Base-by-base conservation (phyloP, 2,329 filamentous ascomycete species). In the Juglanconis sp. region DNA sequence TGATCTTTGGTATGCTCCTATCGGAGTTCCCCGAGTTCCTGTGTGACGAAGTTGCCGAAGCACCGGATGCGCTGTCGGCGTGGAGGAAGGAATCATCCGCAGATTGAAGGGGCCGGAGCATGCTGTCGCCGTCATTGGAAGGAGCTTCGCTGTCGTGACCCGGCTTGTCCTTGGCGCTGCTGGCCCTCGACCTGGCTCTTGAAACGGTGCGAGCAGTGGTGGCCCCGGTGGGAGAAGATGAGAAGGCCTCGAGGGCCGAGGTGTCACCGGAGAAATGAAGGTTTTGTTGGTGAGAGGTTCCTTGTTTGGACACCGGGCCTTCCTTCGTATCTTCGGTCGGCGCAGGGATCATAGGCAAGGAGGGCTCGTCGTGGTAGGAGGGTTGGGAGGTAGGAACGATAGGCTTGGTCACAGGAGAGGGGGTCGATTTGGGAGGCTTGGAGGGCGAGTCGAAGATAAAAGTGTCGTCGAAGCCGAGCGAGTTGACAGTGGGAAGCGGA, bases 211-310 rank as follows among this genome's bases (percentile, higher is more conserved):
- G 76, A 35, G 80, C 81, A 4, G 81, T 78, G 1, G 81, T 82
- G 4, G 83, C 82, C 7, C 79, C 79, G 0, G 83, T 81, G 7
- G 84, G 83, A 9, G 84, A 85, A 7, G 83, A 85, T 8, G 79
- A 81, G 67, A 86, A 75, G 30, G 73, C 77, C 65, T 86, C 82
- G 30, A 85, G 74, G 30, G 74, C 73, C 8, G 79, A 81, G 1
- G 82, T 84, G 2, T 56, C 52, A 13, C 49, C 47, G 17, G 47
- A 42, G 8, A 17, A 30, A 30, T 63, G 54, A 4, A 11, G 40
- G 75, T 79, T 64, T 79, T 74, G 57, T 71, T 61, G 55, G 9
- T 65, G 38, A 5, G 40, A 52, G 30, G 61, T 48, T 57, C 62
- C 59, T 56, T 54, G 51, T 59, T 53, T 62, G 32, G 50, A 15